Evolutionary conservation across 495 filamentous ascomycete genomes (phyloP).

Genomic region (Hamigera avellanea): DNA sequence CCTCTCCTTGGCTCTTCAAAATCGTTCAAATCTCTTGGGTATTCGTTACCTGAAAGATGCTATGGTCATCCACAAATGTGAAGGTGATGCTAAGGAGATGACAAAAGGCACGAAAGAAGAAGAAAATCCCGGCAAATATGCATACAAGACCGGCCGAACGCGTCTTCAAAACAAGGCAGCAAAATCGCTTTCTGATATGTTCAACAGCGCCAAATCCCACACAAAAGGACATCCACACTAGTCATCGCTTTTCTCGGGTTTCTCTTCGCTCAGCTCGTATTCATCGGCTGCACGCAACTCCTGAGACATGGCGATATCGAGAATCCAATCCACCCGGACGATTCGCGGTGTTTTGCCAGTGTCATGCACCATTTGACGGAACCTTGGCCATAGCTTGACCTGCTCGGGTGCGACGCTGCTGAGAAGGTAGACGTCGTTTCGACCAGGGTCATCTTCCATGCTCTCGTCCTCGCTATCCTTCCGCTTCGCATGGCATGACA

Average conservation of each 20-base stretch:
- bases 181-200: too few species aligned
- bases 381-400: constrained; percentile 64
- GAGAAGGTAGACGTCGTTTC: constrained; percentile 68
- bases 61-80: too few species aligned
- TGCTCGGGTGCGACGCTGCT: constrained; percentile 54
- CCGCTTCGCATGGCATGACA: constrained; percentile 36
- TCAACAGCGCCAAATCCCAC: too few species aligned
- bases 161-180: constrained; percentile 5
- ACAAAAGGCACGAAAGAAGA: too few species aligned
- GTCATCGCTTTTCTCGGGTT: too few species aligned
- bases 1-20: too few species aligned
- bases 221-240: too few species aligned
- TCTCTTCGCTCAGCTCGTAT: constrained; percentile 40
- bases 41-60: constrained; percentile 10
- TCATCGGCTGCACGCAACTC: constrained; percentile 49
- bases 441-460: constrained; percentile 43
- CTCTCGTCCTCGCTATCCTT: constrained; percentile 37
- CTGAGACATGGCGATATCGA: constrained; percentile 83
- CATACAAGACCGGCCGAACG: constrained; percentile 5
- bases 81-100: too few species aligned
- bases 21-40: constrained; percentile 8
- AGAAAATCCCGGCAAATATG: constrained; percentile 2
- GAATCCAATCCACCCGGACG: constrained; percentile 75
- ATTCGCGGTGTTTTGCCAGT: constrained; percentile 64
- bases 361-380: constrained; percentile 61